Conservation (phyloP, 1,284 basidiomycete genomes). For the Ceratobasidium sp. region DNA sequence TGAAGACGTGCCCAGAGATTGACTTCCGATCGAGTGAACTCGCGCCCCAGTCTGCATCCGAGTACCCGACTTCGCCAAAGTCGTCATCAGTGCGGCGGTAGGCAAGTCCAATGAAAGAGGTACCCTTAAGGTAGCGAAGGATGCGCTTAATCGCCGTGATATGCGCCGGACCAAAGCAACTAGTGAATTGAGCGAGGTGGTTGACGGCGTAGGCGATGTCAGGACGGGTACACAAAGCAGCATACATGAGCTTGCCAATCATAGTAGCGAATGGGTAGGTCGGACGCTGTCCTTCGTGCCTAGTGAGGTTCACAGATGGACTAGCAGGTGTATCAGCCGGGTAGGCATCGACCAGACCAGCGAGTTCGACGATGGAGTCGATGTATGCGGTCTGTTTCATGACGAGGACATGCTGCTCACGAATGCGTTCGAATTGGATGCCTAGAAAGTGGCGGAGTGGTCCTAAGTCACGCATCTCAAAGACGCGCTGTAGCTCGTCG, state of each 20-base stretch:
- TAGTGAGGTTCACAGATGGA: background rate
- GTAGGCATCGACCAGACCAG: slow-evolving; percentile 11
- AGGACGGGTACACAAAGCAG: slow-evolving; percentile 37
- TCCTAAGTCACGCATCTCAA: slow-evolving; percentile 35
- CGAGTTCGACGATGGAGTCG: background rate
- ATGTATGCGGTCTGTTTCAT: slow-evolving; percentile 7
- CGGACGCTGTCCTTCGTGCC: background rate
- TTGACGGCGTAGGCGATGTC: slow-evolving; percentile 34
- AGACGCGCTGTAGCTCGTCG: background rate
- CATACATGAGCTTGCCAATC: slow-evolving; percentile 44
- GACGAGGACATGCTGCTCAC: background rate
- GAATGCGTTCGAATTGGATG: slow-evolving; percentile 10
- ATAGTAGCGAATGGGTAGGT: slow-evolving; percentile 3
- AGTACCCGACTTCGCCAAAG: slow-evolving; percentile 52
- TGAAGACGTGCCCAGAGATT: slow-evolving; percentile 52
- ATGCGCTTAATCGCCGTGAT: slow-evolving; percentile 47
- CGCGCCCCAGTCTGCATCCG: slow-evolving; percentile 56
- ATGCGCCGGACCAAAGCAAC: slow-evolving; percentile 43
- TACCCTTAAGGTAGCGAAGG: slow-evolving; percentile 49
- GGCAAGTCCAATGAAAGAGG: slow-evolving; percentile 43
- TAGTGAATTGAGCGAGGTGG: slow-evolving; percentile 1
- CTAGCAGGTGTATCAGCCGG: background rate
- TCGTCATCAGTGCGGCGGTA: too few relatives aligned
- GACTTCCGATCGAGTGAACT: slow-evolving; percentile 51
- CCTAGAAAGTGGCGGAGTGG: slow-evolving; percentile 16